A percentile compares a stretch with the other conserved stretches of the same genome.
Evolutionary conservation across 2,329 filamentous ascomycete genomes (phyloP).

Genomic region (Catunica adiposa): DNA sequence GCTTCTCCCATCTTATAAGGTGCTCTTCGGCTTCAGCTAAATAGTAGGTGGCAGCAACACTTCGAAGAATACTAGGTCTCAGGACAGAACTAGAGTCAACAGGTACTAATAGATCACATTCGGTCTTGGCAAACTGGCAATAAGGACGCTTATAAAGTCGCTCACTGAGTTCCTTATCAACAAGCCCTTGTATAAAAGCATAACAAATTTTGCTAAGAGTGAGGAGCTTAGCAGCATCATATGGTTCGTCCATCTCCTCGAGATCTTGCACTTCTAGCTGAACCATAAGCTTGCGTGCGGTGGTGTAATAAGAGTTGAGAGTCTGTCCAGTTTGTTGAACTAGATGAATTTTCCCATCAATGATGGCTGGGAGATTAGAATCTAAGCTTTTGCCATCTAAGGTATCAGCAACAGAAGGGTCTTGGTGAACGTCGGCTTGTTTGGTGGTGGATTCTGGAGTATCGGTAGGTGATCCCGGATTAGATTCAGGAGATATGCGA

Average conservation of each 20-base stretch:
- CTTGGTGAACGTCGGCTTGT: not conserved
- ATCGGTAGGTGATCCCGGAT: not conserved
- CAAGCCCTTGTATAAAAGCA: slow-evolving; percentile 11
- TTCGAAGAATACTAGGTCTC: slow-evolving; percentile 2
- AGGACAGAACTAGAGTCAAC: not conserved
- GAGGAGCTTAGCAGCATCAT: not conserved
- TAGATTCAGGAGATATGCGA: not conserved
- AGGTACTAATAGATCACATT: not conserved
- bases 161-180: slow-evolving; percentile 1
- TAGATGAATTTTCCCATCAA: slow-evolving; percentile 8
- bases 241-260: not conserved
- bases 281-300: slow-evolving; percentile 9
- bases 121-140: slow-evolving; percentile 2
- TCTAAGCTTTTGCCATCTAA: not conserved
- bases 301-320: slow-evolving; percentile 12
- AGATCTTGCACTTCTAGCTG: slow-evolving; percentile 8
- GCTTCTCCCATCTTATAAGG: slow-evolving; percentile 9
- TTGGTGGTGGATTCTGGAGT: too few species aligned
- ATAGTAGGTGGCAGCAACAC: slow-evolving; percentile 5
- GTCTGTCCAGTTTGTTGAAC: slow-evolving; percentile 9
- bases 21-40: slow-evolving; percentile 9
- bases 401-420: not conserved
- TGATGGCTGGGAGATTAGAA: not conserved
- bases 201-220: slow-evolving; percentile 13
- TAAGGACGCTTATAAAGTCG: slow-evolving; percentile 5